Conservation (phyloP, 768 basidiomycete species). For the Agrocybe praecox region DNA sequence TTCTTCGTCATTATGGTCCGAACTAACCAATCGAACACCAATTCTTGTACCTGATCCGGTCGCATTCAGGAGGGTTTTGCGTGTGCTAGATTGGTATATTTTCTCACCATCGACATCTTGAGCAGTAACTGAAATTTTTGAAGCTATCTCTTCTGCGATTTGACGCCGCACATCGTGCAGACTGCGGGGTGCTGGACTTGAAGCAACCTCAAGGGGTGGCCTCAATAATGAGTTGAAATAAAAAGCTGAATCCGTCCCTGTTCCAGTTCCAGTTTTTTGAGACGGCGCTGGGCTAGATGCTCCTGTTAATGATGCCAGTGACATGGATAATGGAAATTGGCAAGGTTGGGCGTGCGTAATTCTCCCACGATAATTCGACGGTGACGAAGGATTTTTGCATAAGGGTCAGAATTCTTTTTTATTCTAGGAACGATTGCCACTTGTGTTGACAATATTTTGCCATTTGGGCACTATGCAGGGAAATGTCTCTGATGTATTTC, state of each 20-base stretch:
- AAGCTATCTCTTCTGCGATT: conserved; percentile 58
- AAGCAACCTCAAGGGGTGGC: background rate
- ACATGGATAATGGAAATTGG: background rate
- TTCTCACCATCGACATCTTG: conserved; percentile 47
- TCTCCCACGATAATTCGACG: too few relatives aligned
- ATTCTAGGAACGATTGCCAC: too few relatives aligned
- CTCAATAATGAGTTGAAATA: background rate
- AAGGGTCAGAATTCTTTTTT: too few relatives aligned
- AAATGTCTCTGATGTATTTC: too few relatives aligned
- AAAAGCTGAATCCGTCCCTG: background rate
- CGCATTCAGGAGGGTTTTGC: background rate
- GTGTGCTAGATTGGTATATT: background rate
- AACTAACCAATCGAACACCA: conserved; percentile 62
- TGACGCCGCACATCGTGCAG: conserved; percentile 63
- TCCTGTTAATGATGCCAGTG: background rate
- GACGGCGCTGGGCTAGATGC: background rate
- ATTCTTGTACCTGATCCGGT: conserved; percentile 47
- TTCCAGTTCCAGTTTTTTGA: background rate
- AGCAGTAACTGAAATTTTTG: conserved; percentile 53
- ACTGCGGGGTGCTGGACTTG: conserved; percentile 35
- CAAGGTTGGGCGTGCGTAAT: too few relatives aligned
- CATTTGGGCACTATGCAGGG: too few relatives aligned
- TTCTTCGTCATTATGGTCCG: conserved; percentile 54
- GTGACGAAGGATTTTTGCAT: too few relatives aligned
- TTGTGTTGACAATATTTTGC: too few relatives aligned